Evolutionary conservation across 306 rosid species (phyloP).

Genomic region (Aeschynomene evenia): DNA sequence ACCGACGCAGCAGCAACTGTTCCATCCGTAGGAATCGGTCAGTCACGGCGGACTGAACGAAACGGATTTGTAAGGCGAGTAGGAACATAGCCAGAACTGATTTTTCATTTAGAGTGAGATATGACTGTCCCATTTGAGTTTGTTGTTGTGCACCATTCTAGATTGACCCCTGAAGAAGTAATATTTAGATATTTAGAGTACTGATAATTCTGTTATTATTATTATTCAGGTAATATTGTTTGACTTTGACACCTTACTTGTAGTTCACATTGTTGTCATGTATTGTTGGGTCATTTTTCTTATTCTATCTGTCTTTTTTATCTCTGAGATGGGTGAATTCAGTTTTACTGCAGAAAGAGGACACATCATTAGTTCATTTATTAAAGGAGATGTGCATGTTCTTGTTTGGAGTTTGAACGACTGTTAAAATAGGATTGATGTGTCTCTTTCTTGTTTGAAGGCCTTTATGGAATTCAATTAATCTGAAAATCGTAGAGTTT

Average conservation of each 20-base stretch:
- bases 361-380: no score
- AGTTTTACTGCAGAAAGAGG: no score
- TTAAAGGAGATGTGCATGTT: no score
- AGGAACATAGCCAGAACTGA: constrained; percentile 71
- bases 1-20: constrained; percentile 30
- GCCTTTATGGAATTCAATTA: no score
- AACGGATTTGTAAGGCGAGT: constrained; percentile 59
- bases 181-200: constrained; percentile 47
- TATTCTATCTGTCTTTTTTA: not conserved
- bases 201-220: constrained; percentile 43
- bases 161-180: constrained; percentile 29
- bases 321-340: no score
- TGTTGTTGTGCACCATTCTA: constrained; percentile 48
- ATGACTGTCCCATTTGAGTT: constrained; percentile 46
- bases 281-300: not conserved
- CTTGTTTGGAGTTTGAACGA: no score
- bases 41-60: constrained; percentile 13
- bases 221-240: constrained; percentile 39
- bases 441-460: no score
- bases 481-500: no score
- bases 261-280: constrained; percentile 9
- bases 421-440: no score
- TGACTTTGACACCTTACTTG: constrained; percentile 29
- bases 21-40: constrained; percentile 46
- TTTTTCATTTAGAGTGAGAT: constrained; percentile 55